Percentiles rank a stretch among this genome's conserved stretches.
These are phyloP conservation scores for Saccharomycopsis hybrid DNA, from an alignment of 1,139 yeast species.

Conservation along the genomic window DNA sequence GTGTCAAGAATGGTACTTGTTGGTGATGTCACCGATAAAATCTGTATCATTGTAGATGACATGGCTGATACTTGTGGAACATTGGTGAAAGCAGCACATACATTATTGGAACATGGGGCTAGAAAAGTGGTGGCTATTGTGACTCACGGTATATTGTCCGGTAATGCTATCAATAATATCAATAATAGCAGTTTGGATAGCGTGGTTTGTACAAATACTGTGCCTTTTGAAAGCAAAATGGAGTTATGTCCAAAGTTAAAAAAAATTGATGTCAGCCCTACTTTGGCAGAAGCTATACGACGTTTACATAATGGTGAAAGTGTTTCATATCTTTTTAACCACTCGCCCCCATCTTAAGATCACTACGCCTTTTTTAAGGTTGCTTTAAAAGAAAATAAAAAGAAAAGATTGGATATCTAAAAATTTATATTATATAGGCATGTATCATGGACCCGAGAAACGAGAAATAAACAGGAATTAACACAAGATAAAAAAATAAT, in stretches of 20 bases:
- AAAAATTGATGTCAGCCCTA: constrained; percentile 48
- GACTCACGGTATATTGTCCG: constrained; percentile 58
- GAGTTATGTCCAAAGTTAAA: constrained; percentile 43
- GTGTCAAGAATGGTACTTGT: constrained; percentile 57
- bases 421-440: too few species aligned
- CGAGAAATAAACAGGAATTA: too few species aligned
- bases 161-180: constrained; percentile 47
- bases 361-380: too few species aligned
- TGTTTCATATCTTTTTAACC: constrained; percentile 48
- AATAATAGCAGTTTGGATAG: constrained; percentile 42
- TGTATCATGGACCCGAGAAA: too few species aligned
- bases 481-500: too few species aligned
- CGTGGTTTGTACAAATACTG: constrained; percentile 54
- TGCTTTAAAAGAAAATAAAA: too few species aligned
- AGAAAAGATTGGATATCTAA: too few species aligned
- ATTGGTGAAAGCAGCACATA: constrained; percentile 55
- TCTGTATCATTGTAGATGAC: constrained; percentile 55
- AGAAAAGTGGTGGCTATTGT: constrained; percentile 54
- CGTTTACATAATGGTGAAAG: constrained; percentile 62
- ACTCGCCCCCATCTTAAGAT: constrained; percentile 12
- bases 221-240: constrained; percentile 46
- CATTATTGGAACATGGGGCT: constrained; percentile 47
- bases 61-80: constrained; percentile 72
- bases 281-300: constrained; percentile 55
- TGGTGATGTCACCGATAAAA: constrained; percentile 52